Evolutionary conservation across 2,329 filamentous ascomycete genomes (phyloP).

Genomic region (Xylaria sp.): DNA sequence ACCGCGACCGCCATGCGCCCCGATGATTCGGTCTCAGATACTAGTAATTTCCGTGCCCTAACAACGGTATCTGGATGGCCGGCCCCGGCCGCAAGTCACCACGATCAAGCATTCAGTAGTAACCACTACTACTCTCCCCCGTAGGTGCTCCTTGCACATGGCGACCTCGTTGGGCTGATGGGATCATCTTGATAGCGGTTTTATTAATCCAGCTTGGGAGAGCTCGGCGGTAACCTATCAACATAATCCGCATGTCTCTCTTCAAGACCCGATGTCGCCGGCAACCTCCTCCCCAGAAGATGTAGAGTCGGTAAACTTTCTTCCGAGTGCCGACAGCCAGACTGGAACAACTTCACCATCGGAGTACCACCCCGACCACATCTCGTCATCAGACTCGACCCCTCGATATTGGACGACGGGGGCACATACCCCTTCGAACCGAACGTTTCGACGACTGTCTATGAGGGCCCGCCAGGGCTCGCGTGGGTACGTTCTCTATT

Average conservation of each 20-base stretch:
- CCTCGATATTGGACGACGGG: background rate
- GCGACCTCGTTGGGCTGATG: constrained; percentile 6
- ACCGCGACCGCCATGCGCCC: background rate
- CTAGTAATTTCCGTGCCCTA: background rate
- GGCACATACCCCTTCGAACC: background rate
- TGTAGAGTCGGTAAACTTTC: background rate
- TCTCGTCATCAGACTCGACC: background rate
- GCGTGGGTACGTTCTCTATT: constrained; percentile 14
- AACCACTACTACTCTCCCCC: background rate
- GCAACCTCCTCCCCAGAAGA: background rate
- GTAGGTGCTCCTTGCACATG: constrained; percentile 14
- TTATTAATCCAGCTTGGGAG: background rate
- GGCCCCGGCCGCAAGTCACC: background rate
- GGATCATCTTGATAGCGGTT: background rate
- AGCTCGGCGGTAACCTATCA: background rate
- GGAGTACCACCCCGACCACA: background rate
- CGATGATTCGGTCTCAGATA: background rate
- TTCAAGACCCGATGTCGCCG: background rate
- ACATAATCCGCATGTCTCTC: background rate
- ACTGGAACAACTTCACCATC: background rate
- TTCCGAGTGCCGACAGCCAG: background rate
- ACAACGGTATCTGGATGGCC: background rate
- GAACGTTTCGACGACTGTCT: constrained; percentile 13
- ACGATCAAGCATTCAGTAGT: background rate
- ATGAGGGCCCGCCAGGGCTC: constrained; percentile 27